Conservation (phyloP, 192 early-diverging fungal genomes). For the Linderina pennispora region DNA sequence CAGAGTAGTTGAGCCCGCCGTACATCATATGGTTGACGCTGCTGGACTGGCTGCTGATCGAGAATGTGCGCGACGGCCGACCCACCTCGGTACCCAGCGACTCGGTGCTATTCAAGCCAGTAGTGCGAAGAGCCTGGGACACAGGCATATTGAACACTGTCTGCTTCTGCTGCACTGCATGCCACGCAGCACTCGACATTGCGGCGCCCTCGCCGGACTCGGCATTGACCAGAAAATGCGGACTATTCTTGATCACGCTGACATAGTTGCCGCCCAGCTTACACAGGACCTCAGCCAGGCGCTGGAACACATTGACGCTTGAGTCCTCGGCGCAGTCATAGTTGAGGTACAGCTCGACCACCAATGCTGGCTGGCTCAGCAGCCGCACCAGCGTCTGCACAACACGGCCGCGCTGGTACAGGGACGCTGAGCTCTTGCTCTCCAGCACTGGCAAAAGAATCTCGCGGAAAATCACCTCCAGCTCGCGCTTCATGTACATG, state of each 20-base stretch:
- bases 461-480: slow-evolving; percentile 84
- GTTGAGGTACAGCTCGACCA: slow-evolving; percentile 93
- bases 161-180: slow-evolving; percentile 34
- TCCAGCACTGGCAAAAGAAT: slow-evolving; percentile 87
- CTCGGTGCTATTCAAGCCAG: no score
- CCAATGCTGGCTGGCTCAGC: slow-evolving; percentile 62
- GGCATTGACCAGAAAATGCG: slow-evolving; percentile 22
- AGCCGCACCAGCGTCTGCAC: slow-evolving; percentile 65
- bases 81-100: no score
- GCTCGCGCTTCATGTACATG: slow-evolving; percentile 73
- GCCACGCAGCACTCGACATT: slow-evolving; percentile 25
- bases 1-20: slow-evolving; percentile 17
- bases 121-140: background rate
- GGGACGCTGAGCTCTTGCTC: slow-evolving; percentile 54
- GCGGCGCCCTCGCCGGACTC: slow-evolving; percentile 10
- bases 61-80: slow-evolving; percentile 9
- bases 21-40: slow-evolving; percentile 5
- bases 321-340: slow-evolving; percentile 87
- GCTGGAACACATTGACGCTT: slow-evolving; percentile 84
- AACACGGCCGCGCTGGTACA: slow-evolving; percentile 64
- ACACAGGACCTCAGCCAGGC: slow-evolving; percentile 56
- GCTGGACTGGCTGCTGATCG: slow-evolving; percentile 9
- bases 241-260: slow-evolving; percentile 9
- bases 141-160: slow-evolving; percentile 28
- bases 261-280: slow-evolving; percentile 24